Percentiles rank a stretch among this genome's conserved stretches.
Evolutionary conservation across 257 asterid species (phyloP).

Genomic region (Plantago major): DNA sequence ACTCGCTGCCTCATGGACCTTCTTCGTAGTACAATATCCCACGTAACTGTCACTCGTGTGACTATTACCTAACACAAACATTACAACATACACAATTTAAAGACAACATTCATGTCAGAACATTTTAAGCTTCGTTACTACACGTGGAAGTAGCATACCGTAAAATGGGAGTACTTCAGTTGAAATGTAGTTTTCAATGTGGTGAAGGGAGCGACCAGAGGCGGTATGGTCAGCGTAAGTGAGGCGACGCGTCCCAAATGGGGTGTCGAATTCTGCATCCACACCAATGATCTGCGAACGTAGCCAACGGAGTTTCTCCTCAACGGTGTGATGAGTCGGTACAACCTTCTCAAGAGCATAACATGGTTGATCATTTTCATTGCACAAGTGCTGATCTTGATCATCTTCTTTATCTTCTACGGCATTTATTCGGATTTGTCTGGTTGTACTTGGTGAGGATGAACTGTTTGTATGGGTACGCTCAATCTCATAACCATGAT

Average conservation of each 20-base stretch:
- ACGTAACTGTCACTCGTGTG: constrained; percentile 65
- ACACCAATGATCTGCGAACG: constrained; percentile 58
- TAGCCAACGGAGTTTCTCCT: constrained; percentile 49
- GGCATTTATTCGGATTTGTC: too few species aligned
- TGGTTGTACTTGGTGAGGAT: too few species aligned
- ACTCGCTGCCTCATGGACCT: constrained; percentile 19
- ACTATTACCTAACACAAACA: constrained; percentile 38
- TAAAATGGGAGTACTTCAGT: constrained; percentile 51
- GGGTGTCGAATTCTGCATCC: constrained; percentile 39
- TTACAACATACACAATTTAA: too few species aligned
- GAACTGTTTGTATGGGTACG: too few species aligned
- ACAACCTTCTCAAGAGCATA: constrained; percentile 8
- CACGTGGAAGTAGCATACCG: constrained; percentile 27
- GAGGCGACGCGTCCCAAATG: constrained; percentile 59
- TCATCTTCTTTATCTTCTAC: too few species aligned
- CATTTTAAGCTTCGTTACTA: too few species aligned
- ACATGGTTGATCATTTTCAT: too few species aligned
- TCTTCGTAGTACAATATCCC: constrained; percentile 42
- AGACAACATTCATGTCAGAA: too few species aligned
- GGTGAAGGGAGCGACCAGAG: constrained; percentile 60
- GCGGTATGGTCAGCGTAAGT: constrained; percentile 80
- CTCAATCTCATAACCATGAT: too few species aligned
- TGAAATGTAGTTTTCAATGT: constrained; percentile 46
- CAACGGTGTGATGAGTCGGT: neutral
- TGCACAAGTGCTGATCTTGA: too few species aligned